Conservation (phyloP, 78 protist genomes). For the Corallochytrium limacisporum region DNA sequence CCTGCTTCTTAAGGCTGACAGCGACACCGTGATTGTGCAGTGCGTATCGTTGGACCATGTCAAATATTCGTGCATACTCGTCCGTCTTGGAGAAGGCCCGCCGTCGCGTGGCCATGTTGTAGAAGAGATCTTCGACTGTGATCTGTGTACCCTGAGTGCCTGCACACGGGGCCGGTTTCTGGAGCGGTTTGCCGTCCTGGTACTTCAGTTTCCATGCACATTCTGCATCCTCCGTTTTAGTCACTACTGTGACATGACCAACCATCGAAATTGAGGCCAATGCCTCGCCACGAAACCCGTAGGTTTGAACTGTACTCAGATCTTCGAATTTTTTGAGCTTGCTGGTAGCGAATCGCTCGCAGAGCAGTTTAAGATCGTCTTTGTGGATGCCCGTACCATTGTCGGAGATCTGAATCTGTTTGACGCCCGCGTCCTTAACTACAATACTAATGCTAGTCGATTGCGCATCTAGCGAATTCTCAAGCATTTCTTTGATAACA, state of each 20-base stretch:
- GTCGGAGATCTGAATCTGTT: slow-evolving; percentile 67
- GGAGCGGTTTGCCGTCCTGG: background rate
- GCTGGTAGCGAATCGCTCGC: slow-evolving; percentile 82
- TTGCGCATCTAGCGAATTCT: slow-evolving; percentile 86
- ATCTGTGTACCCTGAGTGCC: slow-evolving; percentile 37
- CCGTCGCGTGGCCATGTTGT: slow-evolving; percentile 56
- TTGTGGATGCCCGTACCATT: slow-evolving; percentile 76
- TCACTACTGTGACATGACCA: slow-evolving; percentile 71
- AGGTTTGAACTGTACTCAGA: slow-evolving; percentile 50
- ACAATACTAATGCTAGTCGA: slow-evolving; percentile 53
- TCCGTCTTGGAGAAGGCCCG: slow-evolving; percentile 55
- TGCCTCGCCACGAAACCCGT: slow-evolving; percentile 90
- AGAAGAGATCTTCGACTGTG: slow-evolving; percentile 83
- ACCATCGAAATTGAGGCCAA: slow-evolving; percentile 86
- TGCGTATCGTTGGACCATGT: slow-evolving; percentile 62
- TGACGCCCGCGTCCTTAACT: slow-evolving; percentile 72
- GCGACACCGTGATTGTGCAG: slow-evolving; percentile 39
- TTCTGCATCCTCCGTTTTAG: slow-evolving; percentile 37
- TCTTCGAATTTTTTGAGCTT: slow-evolving; percentile 75
- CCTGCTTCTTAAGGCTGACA: slow-evolving; percentile 46
- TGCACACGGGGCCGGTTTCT: background rate
- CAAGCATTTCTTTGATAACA: slow-evolving; percentile 77
- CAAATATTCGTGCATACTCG: slow-evolving; percentile 54
- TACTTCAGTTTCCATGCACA: background rate
- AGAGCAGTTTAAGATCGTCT: slow-evolving; percentile 73